phyloP scores from a whole-genome alignment of 306 rosid genomes.

The Sphenostylis stenocarpa region DNA sequence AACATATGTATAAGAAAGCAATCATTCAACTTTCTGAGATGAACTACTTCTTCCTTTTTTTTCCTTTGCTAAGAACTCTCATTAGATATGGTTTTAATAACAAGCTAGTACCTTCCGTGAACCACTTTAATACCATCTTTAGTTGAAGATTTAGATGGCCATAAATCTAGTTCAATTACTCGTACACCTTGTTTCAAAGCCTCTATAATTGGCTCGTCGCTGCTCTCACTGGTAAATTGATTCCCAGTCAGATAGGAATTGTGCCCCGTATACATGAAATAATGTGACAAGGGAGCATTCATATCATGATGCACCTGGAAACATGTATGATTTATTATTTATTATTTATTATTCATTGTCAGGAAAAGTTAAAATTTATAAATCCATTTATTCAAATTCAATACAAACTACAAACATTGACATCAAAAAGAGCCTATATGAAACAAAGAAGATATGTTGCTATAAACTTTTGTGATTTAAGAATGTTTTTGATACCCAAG shows the following conservation, averaged over 20 bases:
- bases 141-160: conserved; percentile 65
- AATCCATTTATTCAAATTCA: background rate
- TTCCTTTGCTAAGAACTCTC: background rate
- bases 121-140: conserved; percentile 72
- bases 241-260: conserved; percentile 94
- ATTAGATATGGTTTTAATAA: background rate
- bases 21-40: background rate
- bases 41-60: background rate
- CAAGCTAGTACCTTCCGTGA: conserved; percentile 75
- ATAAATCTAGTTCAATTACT: conserved; percentile 86
- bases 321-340: too few relatives aligned
- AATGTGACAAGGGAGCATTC: conserved; percentile 85
- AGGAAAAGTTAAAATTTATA: background rate
- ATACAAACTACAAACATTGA: background rate
- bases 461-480: background rate
- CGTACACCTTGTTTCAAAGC: conserved; percentile 72
- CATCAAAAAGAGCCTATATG: background rate
- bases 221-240: conserved; percentile 84
- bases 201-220: conserved; percentile 75
- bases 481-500: too few relatives aligned
- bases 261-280: conserved; percentile 92
- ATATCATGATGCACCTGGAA: conserved; percentile 94
- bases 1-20: background rate
- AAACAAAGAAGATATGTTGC: background rate
- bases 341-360: background rate